Evolutionary conservation across 2,329 filamentous ascomycete genomes (phyloP).

Genomic region (Fusarium dimerum): DNA sequence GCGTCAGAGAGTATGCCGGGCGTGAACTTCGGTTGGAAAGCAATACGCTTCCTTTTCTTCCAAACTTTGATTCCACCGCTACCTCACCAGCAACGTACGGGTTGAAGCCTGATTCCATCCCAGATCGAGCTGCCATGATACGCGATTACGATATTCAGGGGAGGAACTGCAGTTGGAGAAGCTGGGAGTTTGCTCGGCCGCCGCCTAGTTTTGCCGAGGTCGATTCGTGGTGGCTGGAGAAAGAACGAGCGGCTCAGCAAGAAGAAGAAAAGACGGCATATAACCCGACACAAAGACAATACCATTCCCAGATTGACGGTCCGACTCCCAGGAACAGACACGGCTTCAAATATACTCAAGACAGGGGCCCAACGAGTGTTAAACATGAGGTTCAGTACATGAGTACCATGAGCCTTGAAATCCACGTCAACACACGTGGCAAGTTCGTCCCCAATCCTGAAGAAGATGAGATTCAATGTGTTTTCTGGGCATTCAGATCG

Average conservation of each 20-base stretch:
- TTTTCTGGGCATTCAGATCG: slow-evolving; percentile 88
- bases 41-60: slow-evolving; percentile 75
- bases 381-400: slow-evolving; percentile 89
- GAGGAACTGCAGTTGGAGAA: slow-evolving; percentile 52
- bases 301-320: slow-evolving; percentile 82
- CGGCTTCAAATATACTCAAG: slow-evolving; percentile 85
- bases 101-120: slow-evolving; percentile 44
- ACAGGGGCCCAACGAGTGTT: slow-evolving; percentile 70
- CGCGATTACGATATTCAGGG: slow-evolving; percentile 49
- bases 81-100: slow-evolving; percentile 56
- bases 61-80: slow-evolving; percentile 70
- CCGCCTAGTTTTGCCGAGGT: slow-evolving; percentile 76
- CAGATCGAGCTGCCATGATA: slow-evolving; percentile 55
- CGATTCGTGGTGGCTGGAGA: slow-evolving; percentile 61
- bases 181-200: slow-evolving; percentile 74
- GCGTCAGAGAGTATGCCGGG: slow-evolving; percentile 81
- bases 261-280: slow-evolving; percentile 8
- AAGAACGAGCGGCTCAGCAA: slow-evolving; percentile 15
- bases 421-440: slow-evolving; percentile 86
- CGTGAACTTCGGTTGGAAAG: slow-evolving; percentile 79
- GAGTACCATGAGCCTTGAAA: slow-evolving; percentile 92
- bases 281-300: slow-evolving; percentile 35
- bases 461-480: slow-evolving; percentile 81
- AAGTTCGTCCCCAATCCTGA: slow-evolving; percentile 85
- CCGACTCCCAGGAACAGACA: slow-evolving; percentile 81